These are phyloP conservation scores for Syncephalastrum contaminatum DNA, from an alignment of 371 early-diverging fungal species.

Conservation along the genomic window DNA sequence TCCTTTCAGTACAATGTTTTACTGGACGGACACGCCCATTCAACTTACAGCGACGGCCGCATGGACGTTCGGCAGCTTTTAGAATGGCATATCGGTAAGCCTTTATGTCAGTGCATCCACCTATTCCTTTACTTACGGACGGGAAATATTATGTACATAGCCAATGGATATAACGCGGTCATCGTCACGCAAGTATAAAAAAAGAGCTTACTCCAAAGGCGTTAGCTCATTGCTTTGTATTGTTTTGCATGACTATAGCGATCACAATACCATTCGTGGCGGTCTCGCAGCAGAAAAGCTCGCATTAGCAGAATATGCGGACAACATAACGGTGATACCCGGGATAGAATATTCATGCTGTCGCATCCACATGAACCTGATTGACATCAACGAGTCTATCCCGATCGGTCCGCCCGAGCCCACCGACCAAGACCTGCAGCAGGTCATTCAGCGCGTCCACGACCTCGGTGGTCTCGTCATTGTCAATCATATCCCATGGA, in stretches of 20 bases:
- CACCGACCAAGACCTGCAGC: constrained; percentile 61
- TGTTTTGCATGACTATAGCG: constrained; percentile 34
- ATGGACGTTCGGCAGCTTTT: constrained; percentile 64
- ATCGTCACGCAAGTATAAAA: constrained; percentile 49
- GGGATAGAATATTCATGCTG: constrained; percentile 77
- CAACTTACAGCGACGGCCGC: constrained; percentile 66
- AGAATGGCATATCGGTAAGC: constrained; percentile 63
- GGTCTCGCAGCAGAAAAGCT: constrained; percentile 63
- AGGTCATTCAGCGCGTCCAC: constrained; percentile 62
- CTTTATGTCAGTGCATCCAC: neutral
- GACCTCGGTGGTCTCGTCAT: constrained; percentile 72
- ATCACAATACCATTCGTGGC: constrained; percentile 74
- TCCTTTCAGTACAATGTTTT: constrained; percentile 63
- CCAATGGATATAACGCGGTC: constrained; percentile 77
- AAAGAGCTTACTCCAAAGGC: neutral
- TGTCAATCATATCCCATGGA: constrained; percentile 84
- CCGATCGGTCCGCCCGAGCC: constrained; percentile 58
- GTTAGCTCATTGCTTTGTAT: neutral
- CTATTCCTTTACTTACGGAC: neutral
- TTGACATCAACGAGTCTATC: constrained; percentile 71
- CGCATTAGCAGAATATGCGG: constrained; percentile 54
- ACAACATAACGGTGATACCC: constrained; percentile 65
- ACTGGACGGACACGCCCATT: constrained; percentile 73
- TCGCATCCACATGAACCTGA: constrained; percentile 77
- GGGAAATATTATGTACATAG: constrained; percentile 26